Evolutionary conservation across 805 yeast species (phyloP).

Genomic region (Nakazawaea ambrosiae): DNA sequence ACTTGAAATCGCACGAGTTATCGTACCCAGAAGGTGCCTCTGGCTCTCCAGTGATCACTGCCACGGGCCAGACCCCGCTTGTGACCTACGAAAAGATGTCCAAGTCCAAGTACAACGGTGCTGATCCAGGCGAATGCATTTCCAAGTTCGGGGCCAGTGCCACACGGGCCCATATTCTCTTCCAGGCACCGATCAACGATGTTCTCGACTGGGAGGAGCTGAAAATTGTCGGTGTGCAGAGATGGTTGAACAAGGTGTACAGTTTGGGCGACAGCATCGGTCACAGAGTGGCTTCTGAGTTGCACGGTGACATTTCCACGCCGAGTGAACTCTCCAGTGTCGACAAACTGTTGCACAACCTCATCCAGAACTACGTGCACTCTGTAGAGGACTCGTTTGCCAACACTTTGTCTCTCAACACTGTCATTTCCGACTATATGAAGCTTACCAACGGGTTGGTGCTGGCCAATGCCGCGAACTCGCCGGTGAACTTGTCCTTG

Average conservation of each 20-base stretch:
- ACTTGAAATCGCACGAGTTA: conserved; percentile 73
- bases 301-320: conserved; percentile 11
- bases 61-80: conserved; percentile 43
- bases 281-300: conserved; percentile 6
- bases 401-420: conserved; percentile 60
- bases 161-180: conserved; percentile 84
- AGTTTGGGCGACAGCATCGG: conserved; percentile 20
- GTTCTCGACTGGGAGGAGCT: conserved; percentile 84
- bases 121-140: conserved; percentile 79
- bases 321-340: conserved; percentile 14
- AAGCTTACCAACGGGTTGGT: conserved; percentile 56
- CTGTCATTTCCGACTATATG: conserved; percentile 86
- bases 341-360: conserved; percentile 45
- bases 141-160: conserved; percentile 84
- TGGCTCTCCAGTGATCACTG: conserved; percentile 35
- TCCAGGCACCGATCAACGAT: conserved; percentile 85
- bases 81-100: conserved; percentile 89
- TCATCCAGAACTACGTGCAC: conserved; percentile 37
- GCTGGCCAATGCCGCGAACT: conserved; percentile 24
- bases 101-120: conserved; percentile 91
- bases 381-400: conserved; percentile 56
- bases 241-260: conserved; percentile 72
- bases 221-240: conserved; percentile 77
- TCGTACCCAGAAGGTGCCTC: conserved; percentile 28
- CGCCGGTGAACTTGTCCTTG: conserved; percentile 31